Evolutionary conservation across 208 protist species (phyloP).

Genomic region (Crithidia mellificae): DNA sequence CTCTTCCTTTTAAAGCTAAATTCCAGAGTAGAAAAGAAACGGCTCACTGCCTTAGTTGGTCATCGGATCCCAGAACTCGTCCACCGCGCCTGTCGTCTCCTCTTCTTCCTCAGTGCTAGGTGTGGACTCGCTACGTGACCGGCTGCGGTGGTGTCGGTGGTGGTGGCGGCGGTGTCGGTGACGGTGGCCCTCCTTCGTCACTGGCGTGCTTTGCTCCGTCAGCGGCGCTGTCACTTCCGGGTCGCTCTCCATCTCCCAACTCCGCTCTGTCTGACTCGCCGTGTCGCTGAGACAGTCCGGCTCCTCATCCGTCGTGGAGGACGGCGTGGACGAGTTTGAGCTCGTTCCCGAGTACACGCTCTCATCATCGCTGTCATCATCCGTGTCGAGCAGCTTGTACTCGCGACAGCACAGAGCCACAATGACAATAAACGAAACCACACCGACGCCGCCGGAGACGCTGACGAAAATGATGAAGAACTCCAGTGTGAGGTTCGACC

Average conservation of each 20-base stretch:
- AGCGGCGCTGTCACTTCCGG: background rate
- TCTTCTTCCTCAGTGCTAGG: slow-evolving; percentile 7
- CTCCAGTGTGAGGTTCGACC: slow-evolving; percentile 16
- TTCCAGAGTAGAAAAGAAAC: too few species aligned
- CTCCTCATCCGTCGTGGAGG: background rate
- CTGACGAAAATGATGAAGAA: slow-evolving; percentile 30
- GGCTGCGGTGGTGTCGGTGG: background rate
- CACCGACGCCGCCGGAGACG: slow-evolving; percentile 8
- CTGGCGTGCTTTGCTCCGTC: background rate
- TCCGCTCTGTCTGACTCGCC: slow-evolving; percentile 7
- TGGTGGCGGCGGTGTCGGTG: background rate
- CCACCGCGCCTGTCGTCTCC: background rate
- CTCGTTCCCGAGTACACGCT: slow-evolving; percentile 11
- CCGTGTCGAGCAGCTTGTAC: slow-evolving; percentile 28
- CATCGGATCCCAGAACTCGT: slow-evolving; percentile 8
- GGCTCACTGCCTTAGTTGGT: too few species aligned
- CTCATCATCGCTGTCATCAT: slow-evolving; percentile 20
- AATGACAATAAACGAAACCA: slow-evolving; percentile 18
- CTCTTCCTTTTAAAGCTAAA: too few species aligned
- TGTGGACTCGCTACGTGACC: background rate
- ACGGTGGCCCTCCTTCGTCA: background rate
- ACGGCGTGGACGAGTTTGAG: background rate
- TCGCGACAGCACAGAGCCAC: slow-evolving; percentile 18
- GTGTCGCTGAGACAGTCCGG: background rate
- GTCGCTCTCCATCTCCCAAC: slow-evolving; percentile 6